phyloP scores from a whole-genome alignment of 495 filamentous ascomycete genomes.

The Penicillium simplicissimum region DNA sequence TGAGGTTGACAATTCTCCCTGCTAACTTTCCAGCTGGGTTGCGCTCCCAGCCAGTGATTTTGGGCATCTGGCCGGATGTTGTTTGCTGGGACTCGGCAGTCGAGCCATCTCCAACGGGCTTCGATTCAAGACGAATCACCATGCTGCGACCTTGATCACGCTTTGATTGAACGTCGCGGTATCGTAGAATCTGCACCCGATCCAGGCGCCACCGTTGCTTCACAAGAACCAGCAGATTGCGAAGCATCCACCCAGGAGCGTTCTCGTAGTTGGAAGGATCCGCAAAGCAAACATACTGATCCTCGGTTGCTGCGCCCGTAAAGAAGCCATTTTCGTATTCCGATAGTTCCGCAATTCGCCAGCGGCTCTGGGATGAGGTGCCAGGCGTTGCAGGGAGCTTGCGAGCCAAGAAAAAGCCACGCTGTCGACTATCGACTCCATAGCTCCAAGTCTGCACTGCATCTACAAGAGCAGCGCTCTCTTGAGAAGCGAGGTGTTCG shows the following conservation, averaged over 20 bases:
- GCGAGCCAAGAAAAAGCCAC: conserved; percentile 93
- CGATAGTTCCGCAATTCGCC: conserved; percentile 73
- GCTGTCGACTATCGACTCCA: conserved; percentile 72
- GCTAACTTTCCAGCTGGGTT: conserved; percentile 71
- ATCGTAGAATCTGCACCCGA: conserved; percentile 84
- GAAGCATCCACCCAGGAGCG: conserved; percentile 86
- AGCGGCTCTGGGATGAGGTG: conserved; percentile 34
- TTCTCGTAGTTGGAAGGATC: conserved; percentile 88
- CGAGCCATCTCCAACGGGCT: conserved; percentile 17
- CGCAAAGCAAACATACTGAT: conserved; percentile 81
- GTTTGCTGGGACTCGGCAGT: conserved; percentile 29
- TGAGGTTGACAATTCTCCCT: conserved; percentile 74
- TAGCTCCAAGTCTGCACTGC: conserved; percentile 84
- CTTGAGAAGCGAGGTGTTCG: conserved; percentile 56
- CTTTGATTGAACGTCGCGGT: conserved; percentile 73
- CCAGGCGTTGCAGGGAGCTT: conserved; percentile 43
- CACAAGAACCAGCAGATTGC: conserved; percentile 87
- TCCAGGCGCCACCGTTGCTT: conserved; percentile 75
- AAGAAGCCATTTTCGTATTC: conserved; percentile 90
- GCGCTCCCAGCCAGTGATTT: conserved; percentile 93
- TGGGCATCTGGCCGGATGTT: conserved; percentile 64
- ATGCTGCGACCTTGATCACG: conserved; percentile 79
- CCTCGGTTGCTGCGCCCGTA: conserved; percentile 59
- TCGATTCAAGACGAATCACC: conserved; percentile 67
- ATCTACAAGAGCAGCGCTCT: conserved; percentile 75